Conservation (phyloP, 2,329 filamentous ascomycete genomes). For the Hymenoscyphus repandus region DNA sequence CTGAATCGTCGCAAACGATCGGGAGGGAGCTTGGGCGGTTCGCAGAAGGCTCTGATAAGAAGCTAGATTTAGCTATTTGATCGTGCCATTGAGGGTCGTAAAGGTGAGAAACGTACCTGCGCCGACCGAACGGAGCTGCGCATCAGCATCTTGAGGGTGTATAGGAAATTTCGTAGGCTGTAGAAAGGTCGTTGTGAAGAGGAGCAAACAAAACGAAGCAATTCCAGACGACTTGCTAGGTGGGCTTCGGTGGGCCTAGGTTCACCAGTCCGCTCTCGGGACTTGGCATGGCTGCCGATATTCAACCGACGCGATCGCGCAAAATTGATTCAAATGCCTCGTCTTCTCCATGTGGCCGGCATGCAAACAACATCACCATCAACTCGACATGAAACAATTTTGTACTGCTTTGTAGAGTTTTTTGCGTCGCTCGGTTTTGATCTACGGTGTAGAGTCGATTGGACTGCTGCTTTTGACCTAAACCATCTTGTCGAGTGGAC, state of each 20-base stretch:
- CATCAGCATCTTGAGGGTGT: conserved; percentile 27
- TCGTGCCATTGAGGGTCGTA: conserved; percentile 22
- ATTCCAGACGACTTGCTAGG: conserved; percentile 5
- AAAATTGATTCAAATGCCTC: not conserved
- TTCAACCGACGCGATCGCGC: not conserved
- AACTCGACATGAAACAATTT: not conserved
- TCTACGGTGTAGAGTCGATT: not conserved
- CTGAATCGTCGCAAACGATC: conserved; percentile 70
- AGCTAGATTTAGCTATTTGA: conserved; percentile 21
- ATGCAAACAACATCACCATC: not conserved
- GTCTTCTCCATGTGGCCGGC: not conserved
- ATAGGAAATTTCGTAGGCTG: conserved; percentile 14
- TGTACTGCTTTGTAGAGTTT: not conserved
- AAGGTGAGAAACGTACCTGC: conserved; percentile 36
- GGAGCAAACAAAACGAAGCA: conserved; percentile 8
- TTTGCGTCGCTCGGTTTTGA: not conserved
- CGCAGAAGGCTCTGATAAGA: conserved; percentile 32
- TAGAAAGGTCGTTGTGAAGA: conserved; percentile 1
- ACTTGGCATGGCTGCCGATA: not conserved
- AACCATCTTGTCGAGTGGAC: too few relatives aligned
- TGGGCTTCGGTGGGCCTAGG: not conserved
- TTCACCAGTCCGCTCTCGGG: conserved; percentile 3
- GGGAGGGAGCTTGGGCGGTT: conserved; percentile 26
- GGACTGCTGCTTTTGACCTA: too few relatives aligned
- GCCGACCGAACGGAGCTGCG: conserved; percentile 36